Evolutionary conservation across 208 protist genomes (phyloP).

Genomic region (Acanthamoeba lenticulata): DNA sequence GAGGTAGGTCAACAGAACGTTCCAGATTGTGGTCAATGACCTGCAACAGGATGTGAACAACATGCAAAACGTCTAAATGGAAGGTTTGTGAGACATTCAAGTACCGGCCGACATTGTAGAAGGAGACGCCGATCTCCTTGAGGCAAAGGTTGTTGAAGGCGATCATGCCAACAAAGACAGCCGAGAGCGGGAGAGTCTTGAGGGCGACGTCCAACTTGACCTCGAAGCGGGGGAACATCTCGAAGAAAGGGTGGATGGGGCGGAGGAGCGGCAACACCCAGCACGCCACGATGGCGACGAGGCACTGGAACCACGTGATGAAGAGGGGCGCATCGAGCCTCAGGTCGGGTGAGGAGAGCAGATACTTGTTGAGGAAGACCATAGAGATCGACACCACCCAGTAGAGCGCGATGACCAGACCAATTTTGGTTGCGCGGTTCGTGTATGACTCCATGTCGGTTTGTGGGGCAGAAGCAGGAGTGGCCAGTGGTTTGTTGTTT

Average conservation of each 20-base stretch:
- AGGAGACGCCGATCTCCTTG: conserved; percentile 85
- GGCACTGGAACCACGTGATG: conserved; percentile 70
- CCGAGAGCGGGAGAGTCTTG: conserved; percentile 81
- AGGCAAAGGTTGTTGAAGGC: conserved; percentile 90
- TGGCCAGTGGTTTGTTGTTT: too few relatives aligned
- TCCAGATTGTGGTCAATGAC: conserved; percentile 72
- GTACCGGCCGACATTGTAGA: conserved; percentile 78
- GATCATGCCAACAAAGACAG: conserved; percentile 85
- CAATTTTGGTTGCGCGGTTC: not conserved
- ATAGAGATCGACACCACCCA: conserved; percentile 70
- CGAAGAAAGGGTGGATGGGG: not conserved
- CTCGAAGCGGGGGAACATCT: conserved; percentile 70
- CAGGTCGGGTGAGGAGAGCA: conserved; percentile 59
- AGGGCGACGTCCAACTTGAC: conserved; percentile 73
- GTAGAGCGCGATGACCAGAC: conserved; percentile 69
- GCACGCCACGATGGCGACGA: not conserved
- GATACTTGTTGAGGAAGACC: conserved; percentile 81
- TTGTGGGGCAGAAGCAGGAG: too few relatives aligned
- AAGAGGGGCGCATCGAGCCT: conserved; percentile 18
- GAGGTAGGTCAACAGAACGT: conserved; percentile 67
- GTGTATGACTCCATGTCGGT: not conserved
- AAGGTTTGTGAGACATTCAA: not conserved
- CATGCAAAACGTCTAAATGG: too few relatives aligned
- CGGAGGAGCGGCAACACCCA: not conserved
- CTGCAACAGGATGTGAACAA: conserved; percentile 65